Evolutionary conservation across 345 rosid species (phyloP).

Genomic region (Streptanthus diversifolius): DNA sequence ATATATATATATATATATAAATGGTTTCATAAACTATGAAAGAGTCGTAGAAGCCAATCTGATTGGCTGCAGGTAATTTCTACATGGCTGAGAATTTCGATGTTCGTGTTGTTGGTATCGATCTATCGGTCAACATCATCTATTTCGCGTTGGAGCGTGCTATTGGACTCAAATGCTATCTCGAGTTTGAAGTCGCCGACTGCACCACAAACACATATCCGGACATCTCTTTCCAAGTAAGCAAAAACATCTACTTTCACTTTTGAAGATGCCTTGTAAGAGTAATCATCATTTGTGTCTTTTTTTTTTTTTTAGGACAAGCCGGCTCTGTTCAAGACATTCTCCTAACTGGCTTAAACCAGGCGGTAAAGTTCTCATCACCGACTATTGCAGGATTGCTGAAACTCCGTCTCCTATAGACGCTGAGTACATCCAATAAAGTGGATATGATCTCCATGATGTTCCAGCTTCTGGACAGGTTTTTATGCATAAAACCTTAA

Average conservation of each 20-base stretch:
- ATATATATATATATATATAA: too few species aligned
- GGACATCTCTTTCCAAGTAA: slow-evolving; percentile 65
- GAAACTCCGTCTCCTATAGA: slow-evolving; percentile 63
- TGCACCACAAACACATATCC: slow-evolving; percentile 81
- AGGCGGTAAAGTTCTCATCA: slow-evolving; percentile 89
- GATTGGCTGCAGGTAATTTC: slow-evolving; percentile 96
- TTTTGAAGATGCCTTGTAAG: background rate
- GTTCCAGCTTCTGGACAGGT: slow-evolving; percentile 85
- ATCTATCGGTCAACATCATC: slow-evolving; percentile 87
- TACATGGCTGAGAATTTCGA: slow-evolving; percentile 87
- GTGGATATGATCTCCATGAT: slow-evolving; percentile 91
- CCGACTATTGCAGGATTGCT: slow-evolving; percentile 70
- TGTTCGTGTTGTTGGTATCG: slow-evolving; percentile 86
- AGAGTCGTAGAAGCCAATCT: too few species aligned
- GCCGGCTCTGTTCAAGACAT: slow-evolving; percentile 70
- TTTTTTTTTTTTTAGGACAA: slow-evolving; percentile 63
- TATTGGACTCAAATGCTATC: slow-evolving; percentile 78
- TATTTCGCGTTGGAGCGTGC: slow-evolving; percentile 91
- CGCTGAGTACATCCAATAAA: slow-evolving; percentile 61
- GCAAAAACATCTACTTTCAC: background rate
- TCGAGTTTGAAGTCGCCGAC: slow-evolving; percentile 94
- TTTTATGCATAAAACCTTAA: background rate
- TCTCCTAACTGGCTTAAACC: slow-evolving; percentile 95
- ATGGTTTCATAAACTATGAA: too few species aligned
- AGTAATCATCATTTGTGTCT: slow-evolving; percentile 8